Evolutionary conservation across 257 asterid species (phyloP).

Genomic region (Fraxinus americana): DNA sequence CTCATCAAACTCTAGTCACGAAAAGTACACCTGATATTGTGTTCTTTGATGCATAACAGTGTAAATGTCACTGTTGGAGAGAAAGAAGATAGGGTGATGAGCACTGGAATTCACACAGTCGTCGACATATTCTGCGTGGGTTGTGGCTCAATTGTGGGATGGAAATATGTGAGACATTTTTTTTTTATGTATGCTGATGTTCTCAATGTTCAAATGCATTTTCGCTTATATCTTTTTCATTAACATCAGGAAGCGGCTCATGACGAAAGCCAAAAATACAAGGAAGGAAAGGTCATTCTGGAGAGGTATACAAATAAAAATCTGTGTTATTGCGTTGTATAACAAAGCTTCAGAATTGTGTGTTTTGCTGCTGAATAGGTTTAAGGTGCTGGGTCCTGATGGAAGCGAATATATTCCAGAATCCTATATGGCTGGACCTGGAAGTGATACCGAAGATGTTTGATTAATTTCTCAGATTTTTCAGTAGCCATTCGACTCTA

Average conservation of each 20-base stretch:
- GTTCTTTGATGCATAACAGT: slow-evolving; percentile 35
- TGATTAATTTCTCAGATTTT: slow-evolving; percentile 18
- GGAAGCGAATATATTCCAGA: slow-evolving; percentile 63
- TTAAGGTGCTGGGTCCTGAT: slow-evolving; percentile 70
- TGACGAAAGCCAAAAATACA: slow-evolving; percentile 64
- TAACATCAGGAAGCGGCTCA: slow-evolving; percentile 58
- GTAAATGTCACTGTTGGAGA: slow-evolving; percentile 75
- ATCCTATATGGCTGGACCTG: slow-evolving; percentile 37
- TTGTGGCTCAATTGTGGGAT: slow-evolving; percentile 85
- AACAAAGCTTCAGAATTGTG: background rate
- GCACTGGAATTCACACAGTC: slow-evolving; percentile 81
- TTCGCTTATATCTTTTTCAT: background rate
- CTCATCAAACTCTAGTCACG: background rate
- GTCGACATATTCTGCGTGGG: slow-evolving; percentile 83
- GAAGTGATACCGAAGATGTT: slow-evolving; percentile 60
- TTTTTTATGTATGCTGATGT: background rate
- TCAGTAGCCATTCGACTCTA: slow-evolving; percentile 12
- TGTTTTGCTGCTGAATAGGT: slow-evolving; percentile 43
- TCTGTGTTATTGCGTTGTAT: background rate
- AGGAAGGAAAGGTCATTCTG: slow-evolving; percentile 77
- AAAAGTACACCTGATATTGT: slow-evolving; percentile 21
- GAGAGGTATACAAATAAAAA: slow-evolving; percentile 58
- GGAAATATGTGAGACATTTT: slow-evolving; percentile 73
- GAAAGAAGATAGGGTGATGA: slow-evolving; percentile 75
- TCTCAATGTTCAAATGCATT: background rate